Conservation (phyloP, 2,329 filamentous ascomycete species). For the Botrytis paeoniae region DNA sequence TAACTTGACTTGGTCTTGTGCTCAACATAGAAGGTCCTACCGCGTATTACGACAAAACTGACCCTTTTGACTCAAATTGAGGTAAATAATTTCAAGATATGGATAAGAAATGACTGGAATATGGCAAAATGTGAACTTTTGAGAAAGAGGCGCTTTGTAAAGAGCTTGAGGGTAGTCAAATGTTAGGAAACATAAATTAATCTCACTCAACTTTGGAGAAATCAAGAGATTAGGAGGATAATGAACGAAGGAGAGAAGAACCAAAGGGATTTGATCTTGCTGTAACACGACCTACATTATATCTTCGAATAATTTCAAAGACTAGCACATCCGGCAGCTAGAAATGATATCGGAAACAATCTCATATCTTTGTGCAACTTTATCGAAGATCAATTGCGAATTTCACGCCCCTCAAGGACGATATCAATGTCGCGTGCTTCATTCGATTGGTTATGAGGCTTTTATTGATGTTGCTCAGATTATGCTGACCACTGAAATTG, state of each 20-base stretch:
- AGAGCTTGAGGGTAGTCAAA: neutral
- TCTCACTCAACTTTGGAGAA: neutral
- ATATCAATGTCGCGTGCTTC: constrained; percentile 20
- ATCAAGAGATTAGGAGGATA: neutral
- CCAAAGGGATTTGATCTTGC: neutral
- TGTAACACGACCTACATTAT: constrained; percentile 4
- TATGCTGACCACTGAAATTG: neutral
- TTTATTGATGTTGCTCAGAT: neutral
- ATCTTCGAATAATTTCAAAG: neutral
- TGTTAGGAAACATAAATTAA: neutral
- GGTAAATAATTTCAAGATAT: neutral
- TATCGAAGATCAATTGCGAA: neutral
- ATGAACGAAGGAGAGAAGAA: neutral
- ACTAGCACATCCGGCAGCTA: neutral
- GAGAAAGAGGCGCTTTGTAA: neutral
- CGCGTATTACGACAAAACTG: neutral
- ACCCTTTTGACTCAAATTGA: neutral
- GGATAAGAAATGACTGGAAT: neutral
- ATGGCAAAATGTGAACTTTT: neutral
- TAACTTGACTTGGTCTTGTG: constrained; percentile 20
- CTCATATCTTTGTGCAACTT: constrained; percentile 1
- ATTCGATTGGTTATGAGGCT: constrained; percentile 19
- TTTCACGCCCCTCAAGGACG: neutral
- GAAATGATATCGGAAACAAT: neutral
- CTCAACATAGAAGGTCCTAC: constrained; percentile 5